phyloP scores from a whole-genome alignment of 1,139 yeast species.

The Suhomyces ambrosiae region DNA sequence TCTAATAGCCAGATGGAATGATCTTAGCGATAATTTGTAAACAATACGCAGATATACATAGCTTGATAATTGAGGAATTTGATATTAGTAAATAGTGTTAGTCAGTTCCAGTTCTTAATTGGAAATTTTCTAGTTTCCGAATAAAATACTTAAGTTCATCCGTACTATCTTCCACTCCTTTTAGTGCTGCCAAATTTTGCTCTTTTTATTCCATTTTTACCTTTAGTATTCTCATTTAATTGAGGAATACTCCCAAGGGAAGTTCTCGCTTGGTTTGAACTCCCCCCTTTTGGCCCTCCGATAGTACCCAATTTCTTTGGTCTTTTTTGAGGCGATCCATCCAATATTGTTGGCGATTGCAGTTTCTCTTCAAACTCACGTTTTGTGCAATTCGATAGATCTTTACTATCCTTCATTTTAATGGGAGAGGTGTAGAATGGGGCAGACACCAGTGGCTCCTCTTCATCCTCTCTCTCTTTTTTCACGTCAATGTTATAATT shows the following conservation, averaged over 20 bases:
- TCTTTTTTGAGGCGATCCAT: constrained; percentile 1
- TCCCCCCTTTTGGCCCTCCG: not conserved
- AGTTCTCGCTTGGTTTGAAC: not conserved
- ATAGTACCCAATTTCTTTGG: not conserved
- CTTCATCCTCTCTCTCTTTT: not conserved
- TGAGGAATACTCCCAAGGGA: not conserved
- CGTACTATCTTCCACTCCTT: not conserved
- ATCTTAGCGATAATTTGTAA: constrained; percentile 17
- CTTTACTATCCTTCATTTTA: constrained; percentile 1
- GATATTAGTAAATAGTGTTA: no score
- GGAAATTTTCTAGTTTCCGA: no score
- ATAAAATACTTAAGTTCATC: no score
- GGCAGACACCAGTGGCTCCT: constrained; percentile 3
- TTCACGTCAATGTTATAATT: no score
- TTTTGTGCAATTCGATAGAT: not conserved
- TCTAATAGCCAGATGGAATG: constrained; percentile 45
- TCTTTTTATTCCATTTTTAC: constrained; percentile 3
- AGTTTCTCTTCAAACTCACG: not conserved
- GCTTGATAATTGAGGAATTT: no score
- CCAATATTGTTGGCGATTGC: not conserved
- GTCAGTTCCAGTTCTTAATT: no score
- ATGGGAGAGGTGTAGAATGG: constrained; percentile 16
- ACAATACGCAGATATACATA: no score
- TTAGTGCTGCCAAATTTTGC: constrained; percentile 7
- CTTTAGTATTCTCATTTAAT: not conserved